phyloP scores from a whole-genome alignment of 1,284 basidiomycete species.

The Apiotrichum veenhuisii region DNA sequence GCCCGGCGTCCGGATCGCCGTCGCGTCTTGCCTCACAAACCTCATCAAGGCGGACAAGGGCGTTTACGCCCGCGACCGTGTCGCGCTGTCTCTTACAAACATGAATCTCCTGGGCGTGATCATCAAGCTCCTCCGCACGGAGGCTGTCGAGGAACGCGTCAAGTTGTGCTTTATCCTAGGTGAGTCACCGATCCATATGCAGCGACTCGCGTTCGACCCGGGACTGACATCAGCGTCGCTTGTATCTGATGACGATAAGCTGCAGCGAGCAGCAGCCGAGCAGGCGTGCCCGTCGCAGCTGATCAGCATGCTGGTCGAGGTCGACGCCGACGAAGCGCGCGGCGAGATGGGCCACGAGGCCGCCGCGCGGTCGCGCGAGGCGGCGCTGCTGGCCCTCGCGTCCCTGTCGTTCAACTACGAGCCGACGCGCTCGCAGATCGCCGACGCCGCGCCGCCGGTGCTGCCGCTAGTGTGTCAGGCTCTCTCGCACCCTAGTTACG shows the following conservation, averaged over 20 bases:
- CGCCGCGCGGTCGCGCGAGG: slow-evolving; percentile 51
- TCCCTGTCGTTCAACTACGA: slow-evolving; percentile 66
- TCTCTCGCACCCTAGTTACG: slow-evolving; percentile 61
- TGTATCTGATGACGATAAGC: slow-evolving; percentile 62
- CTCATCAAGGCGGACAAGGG: slow-evolving; percentile 38
- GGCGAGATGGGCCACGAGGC: slow-evolving; percentile 47
- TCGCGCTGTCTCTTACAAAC: slow-evolving; percentile 14
- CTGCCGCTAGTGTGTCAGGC: slow-evolving; percentile 59
- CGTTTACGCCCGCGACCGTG: slow-evolving; percentile 15
- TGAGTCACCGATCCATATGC: slow-evolving; percentile 36
- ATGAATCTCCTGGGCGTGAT: slow-evolving; percentile 29
- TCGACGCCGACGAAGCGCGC: slow-evolving; percentile 60
- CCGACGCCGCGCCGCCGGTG: slow-evolving; percentile 54
- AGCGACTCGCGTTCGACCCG: background rate
- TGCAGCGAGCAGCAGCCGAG: slow-evolving; percentile 54
- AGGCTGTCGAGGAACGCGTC: slow-evolving; percentile 35
- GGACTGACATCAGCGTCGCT: slow-evolving; percentile 58
- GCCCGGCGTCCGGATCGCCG: slow-evolving; percentile 38
- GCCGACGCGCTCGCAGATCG: slow-evolving; percentile 63
- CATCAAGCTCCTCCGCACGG: slow-evolving; percentile 30
- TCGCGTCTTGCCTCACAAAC: slow-evolving; percentile 39
- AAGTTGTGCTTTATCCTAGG: slow-evolving; percentile 66
- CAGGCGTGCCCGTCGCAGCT: slow-evolving; percentile 30
- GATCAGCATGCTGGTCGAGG: slow-evolving; percentile 21
- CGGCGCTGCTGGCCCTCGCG: slow-evolving; percentile 65